Evolutionary conservation across 73 alveolate species (phyloP).

Genomic region (Paramecium octaurelia): DNA sequence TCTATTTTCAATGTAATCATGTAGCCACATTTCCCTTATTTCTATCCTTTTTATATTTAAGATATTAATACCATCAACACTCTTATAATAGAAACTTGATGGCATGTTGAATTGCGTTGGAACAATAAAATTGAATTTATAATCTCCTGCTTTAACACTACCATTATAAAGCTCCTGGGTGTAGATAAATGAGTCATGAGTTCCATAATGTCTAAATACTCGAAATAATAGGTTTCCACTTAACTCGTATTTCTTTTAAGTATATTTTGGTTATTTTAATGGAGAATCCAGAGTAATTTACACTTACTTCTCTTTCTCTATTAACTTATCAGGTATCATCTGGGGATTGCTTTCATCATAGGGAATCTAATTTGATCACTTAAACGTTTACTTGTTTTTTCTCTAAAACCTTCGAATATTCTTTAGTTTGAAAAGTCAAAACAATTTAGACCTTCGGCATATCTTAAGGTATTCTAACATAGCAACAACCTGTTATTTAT

Average conservation of each 20-base stretch:
- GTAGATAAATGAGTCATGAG: neutral
- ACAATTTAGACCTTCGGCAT: neutral
- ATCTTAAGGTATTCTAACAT: slow-evolving; percentile 13
- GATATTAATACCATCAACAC: neutral
- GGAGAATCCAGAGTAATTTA: slow-evolving; percentile 13
- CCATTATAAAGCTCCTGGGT: neutral
- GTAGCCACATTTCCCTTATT: slow-evolving; percentile 9
- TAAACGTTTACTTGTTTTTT: neutral
- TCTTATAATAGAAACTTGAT: slow-evolving; percentile 15
- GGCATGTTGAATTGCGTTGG: neutral
- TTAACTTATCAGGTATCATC: neutral
- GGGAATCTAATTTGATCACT: neutral
- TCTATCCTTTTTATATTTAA: neutral
- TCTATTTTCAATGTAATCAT: neutral
- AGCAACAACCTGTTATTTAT: slow-evolving; percentile 1
- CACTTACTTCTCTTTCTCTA: neutral
- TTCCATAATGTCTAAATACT: slow-evolving; percentile 2
- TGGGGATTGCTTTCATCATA: slow-evolving; percentile 10
- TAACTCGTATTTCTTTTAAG: slow-evolving; percentile 16
- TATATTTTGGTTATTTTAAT: neutral
- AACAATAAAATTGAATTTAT: neutral
- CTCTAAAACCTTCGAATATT: slow-evolving; percentile 8
- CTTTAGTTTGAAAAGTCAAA: neutral
- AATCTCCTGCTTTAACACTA: slow-evolving; percentile 7
- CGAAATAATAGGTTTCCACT: slow-evolving; percentile 18